phyloP scores from a whole-genome alignment of 345 rosid species.

The Gossypium bickii region DNA sequence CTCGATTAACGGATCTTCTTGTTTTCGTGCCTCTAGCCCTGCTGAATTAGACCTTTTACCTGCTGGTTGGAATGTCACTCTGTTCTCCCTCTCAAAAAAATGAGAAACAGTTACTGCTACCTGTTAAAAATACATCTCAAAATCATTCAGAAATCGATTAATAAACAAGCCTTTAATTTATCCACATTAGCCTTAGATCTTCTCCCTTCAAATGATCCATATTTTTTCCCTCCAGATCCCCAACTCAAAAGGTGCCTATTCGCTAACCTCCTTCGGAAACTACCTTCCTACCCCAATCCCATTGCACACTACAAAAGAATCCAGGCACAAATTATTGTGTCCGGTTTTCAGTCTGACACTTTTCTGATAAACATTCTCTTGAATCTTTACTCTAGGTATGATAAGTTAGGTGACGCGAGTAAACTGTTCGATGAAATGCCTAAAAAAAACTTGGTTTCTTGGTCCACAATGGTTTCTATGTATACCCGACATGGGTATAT shows the following conservation, averaged over 20 bases:
- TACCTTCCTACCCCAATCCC: constrained; percentile 20
- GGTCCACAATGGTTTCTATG: constrained; percentile 76
- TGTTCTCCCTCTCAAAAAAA: not conserved
- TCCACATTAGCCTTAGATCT: constrained; percentile 15
- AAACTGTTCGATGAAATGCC: constrained; percentile 54
- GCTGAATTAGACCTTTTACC: no score
- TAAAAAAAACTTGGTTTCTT: constrained; percentile 55
- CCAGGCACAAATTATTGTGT: constrained; percentile 45
- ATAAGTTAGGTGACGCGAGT: constrained; percentile 29
- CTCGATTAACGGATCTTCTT: no score
- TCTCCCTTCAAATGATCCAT: constrained; percentile 14
- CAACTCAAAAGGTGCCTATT: constrained; percentile 31
- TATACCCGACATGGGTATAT: constrained; percentile 38
- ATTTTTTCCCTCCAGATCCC: constrained; percentile 16
- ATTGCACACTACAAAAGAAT: constrained; percentile 26
- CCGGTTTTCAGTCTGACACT: constrained; percentile 37
- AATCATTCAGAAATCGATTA: not conserved
- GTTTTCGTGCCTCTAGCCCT: no score
- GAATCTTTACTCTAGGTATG: constrained; percentile 22
- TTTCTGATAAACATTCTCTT: constrained; percentile 46
- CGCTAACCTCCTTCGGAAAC: constrained; percentile 37
- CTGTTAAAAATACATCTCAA: not conserved
- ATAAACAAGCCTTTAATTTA: constrained; percentile 7
- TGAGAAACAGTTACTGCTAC: constrained; percentile 6
- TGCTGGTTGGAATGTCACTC: no score